These are phyloP conservation scores for Trypanosoma grayi DNA, from an alignment of 208 protist species.

Conservation along the genomic window DNA sequence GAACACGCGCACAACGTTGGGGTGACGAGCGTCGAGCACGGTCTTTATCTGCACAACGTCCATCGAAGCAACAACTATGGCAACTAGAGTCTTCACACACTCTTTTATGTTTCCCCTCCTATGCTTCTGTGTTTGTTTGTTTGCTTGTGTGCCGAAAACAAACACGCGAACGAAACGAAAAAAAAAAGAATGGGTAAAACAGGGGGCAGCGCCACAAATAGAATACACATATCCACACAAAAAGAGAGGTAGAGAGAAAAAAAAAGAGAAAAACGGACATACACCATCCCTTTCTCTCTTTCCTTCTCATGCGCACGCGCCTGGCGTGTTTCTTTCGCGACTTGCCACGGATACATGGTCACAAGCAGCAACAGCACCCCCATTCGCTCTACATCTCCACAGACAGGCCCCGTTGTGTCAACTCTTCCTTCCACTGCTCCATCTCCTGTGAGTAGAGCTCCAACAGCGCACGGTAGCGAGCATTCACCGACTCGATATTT, in stretches of 20 bases:
- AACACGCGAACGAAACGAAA: conserved; percentile 17
- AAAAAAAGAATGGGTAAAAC: conserved; percentile 5
- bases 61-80: too few species aligned
- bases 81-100: conserved; percentile 26
- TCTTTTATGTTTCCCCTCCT: neutral
- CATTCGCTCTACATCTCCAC: conserved; percentile 18
- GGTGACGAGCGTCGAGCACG: conserved; percentile 54
- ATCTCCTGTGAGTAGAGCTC: conserved; percentile 64
- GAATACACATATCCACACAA: neutral
- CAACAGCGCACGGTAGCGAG: conserved; percentile 59
- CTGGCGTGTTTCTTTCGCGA: too few species aligned
- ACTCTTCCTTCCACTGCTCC: conserved; percentile 53
- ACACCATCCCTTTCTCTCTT: neutral
- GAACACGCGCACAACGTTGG: conserved; percentile 56
- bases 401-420: conserved; percentile 48
- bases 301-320: neutral
- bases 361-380: conserved; percentile 5
- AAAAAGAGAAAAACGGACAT: conserved; percentile 6
- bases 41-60: conserved; percentile 51
- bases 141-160: neutral
- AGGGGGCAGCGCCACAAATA: too few species aligned
- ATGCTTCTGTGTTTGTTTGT: neutral
- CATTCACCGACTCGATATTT: conserved; percentile 20
- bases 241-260: conserved; percentile 5
- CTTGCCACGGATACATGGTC: too few species aligned